A percentile compares a stretch with the other conserved stretches of the same genome.
phyloP scores from a whole-genome alignment of 2,329 filamentous ascomycete genomes.

The Parascedosporium putredinis region DNA sequence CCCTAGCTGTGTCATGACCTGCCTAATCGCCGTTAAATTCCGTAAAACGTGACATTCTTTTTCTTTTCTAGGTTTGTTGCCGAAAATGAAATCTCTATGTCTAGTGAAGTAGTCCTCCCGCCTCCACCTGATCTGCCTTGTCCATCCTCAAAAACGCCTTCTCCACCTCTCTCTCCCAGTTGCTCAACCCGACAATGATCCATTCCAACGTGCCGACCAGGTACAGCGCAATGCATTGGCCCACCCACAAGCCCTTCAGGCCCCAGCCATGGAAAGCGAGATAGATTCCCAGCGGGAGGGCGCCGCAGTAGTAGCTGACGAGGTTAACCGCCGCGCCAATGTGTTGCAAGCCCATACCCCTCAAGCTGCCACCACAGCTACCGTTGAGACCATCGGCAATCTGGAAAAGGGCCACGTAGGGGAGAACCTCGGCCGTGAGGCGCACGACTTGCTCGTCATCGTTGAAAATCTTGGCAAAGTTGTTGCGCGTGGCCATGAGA shows the following conservation, averaged over 20 bases:
- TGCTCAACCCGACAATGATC: slow-evolving; percentile 65
- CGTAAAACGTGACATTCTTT: no score
- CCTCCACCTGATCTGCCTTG: slow-evolving; percentile 16
- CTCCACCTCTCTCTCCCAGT: slow-evolving; percentile 65
- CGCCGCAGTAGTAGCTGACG: slow-evolving; percentile 73
- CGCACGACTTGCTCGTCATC: slow-evolving; percentile 60
- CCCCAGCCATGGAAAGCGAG: slow-evolving; percentile 84
- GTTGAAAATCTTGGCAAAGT: slow-evolving; percentile 74
- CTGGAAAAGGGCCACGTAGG: slow-evolving; percentile 80
- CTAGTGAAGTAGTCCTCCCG: background rate
- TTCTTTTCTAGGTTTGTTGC: no score
- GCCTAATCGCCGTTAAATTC: no score
- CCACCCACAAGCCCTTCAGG: slow-evolving; percentile 69
- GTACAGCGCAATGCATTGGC: slow-evolving; percentile 72
- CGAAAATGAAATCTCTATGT: background rate
- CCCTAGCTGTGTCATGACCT: no score
- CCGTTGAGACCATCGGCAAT: slow-evolving; percentile 83
- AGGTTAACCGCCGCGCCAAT: slow-evolving; percentile 75
- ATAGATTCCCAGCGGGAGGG: slow-evolving; percentile 71
- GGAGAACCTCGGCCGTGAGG: slow-evolving; percentile 69
- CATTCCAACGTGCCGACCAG: slow-evolving; percentile 70
- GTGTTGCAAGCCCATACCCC: slow-evolving; percentile 81
- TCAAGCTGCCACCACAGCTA: slow-evolving; percentile 67
- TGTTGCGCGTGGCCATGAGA: slow-evolving; percentile 59
- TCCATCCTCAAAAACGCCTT: slow-evolving; percentile 65